phyloP scores from a whole-genome alignment of 805 yeast genomes.

The Schwanniomyces occidentalis region DNA sequence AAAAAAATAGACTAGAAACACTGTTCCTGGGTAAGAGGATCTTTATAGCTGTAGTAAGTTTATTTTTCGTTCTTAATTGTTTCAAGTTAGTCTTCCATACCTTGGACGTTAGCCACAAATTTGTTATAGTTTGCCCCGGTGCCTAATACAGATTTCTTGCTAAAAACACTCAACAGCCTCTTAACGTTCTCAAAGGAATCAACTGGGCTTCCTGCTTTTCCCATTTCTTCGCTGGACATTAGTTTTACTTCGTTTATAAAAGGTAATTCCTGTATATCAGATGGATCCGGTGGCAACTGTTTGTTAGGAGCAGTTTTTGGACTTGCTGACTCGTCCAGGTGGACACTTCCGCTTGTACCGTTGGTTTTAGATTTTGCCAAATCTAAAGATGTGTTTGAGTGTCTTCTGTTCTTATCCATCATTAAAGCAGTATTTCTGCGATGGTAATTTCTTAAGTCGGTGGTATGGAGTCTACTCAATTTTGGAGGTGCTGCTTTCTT shows the following conservation, averaged over 20 bases:
- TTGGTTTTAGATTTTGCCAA: slow-evolving; percentile 2
- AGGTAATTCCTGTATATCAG: slow-evolving; percentile 32
- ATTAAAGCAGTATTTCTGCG: not conserved
- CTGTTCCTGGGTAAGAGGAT: too few relatives aligned
- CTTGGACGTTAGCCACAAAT: slow-evolving; percentile 33
- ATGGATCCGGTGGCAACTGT: slow-evolving; percentile 20
- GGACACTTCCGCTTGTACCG: not conserved
- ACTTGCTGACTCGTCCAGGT: slow-evolving; percentile 2
- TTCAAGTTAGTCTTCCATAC: slow-evolving; percentile 4
- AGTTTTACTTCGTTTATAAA: slow-evolving; percentile 36
- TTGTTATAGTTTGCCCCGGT: slow-evolving; percentile 39
- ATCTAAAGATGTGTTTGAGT: slow-evolving; percentile 6
- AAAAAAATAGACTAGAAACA: too few relatives aligned
- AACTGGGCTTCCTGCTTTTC: not conserved
- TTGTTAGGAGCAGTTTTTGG: slow-evolving; percentile 9
- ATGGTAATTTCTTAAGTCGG: slow-evolving; percentile 6
- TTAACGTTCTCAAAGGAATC: slow-evolving; percentile 8
- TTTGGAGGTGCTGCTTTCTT: slow-evolving; percentile 13
- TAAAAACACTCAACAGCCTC: slow-evolving; percentile 30
- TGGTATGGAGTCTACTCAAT: slow-evolving; percentile 15
- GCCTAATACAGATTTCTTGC: slow-evolving; percentile 38
- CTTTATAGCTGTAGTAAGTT: too few relatives aligned
- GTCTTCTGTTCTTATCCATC: slow-evolving; percentile 3
- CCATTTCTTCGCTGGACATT: slow-evolving; percentile 12
- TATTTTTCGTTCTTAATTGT: too few relatives aligned